Evolutionary conservation across 441 rosid species (phyloP).

Genomic region (Aquilaria agallochum): DNA sequence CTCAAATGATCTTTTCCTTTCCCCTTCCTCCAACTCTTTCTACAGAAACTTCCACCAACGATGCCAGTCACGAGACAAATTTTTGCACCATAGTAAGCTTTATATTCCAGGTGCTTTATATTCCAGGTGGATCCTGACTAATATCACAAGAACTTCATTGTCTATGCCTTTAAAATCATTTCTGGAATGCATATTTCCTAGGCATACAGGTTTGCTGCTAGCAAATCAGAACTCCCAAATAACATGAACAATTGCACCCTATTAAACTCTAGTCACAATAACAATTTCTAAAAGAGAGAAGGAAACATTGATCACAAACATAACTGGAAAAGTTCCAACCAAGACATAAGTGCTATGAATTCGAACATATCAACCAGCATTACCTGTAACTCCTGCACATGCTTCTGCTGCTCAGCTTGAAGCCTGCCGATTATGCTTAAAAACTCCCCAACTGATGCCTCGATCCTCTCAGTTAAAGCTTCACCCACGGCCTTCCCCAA

Average conservation of each 20-base stretch:
- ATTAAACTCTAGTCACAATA: not conserved
- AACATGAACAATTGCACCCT: not conserved
- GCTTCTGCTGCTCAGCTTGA: slow-evolving; percentile 91
- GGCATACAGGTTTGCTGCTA: not conserved
- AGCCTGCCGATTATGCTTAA: slow-evolving; percentile 63
- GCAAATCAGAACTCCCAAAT: not conserved
- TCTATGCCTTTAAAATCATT: not conserved
- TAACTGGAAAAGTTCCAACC: not conserved
- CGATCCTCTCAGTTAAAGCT: slow-evolving; percentile 73
- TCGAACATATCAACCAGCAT: not conserved
- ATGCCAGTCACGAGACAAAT: too few relatives aligned
- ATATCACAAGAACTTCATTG: too few relatives aligned
- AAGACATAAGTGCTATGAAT: slow-evolving; percentile 1
- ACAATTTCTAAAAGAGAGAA: not conserved
- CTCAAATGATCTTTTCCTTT: too few relatives aligned
- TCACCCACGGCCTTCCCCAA: slow-evolving; percentile 95
- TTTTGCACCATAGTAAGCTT: too few relatives aligned
- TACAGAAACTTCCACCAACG: too few relatives aligned
- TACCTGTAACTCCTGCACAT: slow-evolving; percentile 82
- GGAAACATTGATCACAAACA: not conserved
- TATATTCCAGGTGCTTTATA: too few relatives aligned
- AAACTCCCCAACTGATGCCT: slow-evolving; percentile 82
- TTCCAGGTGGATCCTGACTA: too few relatives aligned
- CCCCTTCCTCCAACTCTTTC: too few relatives aligned
- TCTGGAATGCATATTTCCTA: not conserved